A percentile compares a stretch with the other conserved stretches of the same genome.
These are phyloP conservation scores for Coprinellus micaceus DNA, from an alignment of 768 basidiomycete genomes.

Conservation along the genomic window DNA sequence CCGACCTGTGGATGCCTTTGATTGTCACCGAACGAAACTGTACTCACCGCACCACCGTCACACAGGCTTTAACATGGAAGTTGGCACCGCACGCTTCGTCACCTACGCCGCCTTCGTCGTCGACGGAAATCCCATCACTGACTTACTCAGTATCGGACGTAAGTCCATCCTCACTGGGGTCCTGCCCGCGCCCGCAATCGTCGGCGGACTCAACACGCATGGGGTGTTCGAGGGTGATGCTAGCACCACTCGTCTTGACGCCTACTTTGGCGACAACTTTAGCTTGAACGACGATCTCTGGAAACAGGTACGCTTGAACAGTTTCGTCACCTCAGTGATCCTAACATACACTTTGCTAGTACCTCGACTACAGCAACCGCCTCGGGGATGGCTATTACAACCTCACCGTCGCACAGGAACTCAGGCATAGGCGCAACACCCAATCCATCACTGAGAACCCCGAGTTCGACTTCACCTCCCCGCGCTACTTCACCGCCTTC, in stretches of 20 bases:
- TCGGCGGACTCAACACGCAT: conserved; percentile 19
- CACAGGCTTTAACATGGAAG: conserved; percentile 19
- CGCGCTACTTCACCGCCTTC: conserved; percentile 18
- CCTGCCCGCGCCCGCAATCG: conserved; percentile 17
- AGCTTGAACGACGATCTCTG: conserved; percentile 21
- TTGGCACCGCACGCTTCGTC: conserved; percentile 11
- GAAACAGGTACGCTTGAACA: conserved; percentile 12
- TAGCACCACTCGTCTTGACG: conserved; percentile 15
- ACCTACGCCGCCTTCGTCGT: conserved; percentile 18
- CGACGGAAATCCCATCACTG: conserved; percentile 18
- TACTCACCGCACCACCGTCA: too few species aligned
- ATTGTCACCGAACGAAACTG: neutral
- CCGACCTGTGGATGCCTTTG: neutral
- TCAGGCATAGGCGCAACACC: conserved; percentile 15
- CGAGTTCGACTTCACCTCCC: conserved; percentile 14
- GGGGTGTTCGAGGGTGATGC: conserved; percentile 18
- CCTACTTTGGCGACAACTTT: conserved; percentile 19
- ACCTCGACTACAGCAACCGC: conserved; percentile 16
- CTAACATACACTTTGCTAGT: conserved; percentile 3
- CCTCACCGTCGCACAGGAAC: conserved; percentile 16
- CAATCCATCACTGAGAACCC: conserved; percentile 21
- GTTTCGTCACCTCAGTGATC: neutral
- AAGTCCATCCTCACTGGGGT: conserved; percentile 17
- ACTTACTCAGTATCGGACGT: conserved; percentile 18
- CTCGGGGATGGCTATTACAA: conserved; percentile 22